Conservation (phyloP, 495 filamentous ascomycete species). For the Penicillium pulvis region DNA sequence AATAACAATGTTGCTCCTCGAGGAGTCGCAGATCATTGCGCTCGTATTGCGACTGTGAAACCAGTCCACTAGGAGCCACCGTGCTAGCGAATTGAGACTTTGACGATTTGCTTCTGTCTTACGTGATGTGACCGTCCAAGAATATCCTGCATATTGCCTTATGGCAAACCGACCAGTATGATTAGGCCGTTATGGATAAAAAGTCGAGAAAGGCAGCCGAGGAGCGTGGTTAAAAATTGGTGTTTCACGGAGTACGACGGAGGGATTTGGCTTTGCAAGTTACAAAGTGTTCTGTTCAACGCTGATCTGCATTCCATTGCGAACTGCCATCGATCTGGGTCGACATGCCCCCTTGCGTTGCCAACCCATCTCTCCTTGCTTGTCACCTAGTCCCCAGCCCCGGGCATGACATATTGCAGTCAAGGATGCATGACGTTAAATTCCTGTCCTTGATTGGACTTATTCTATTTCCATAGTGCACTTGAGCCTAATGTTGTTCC, state of each 20-base stretch:
- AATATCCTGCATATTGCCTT: not conserved
- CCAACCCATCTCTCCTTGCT: slow-evolving; percentile 27
- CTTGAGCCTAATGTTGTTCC: slow-evolving; percentile 19
- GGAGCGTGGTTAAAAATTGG: not conserved
- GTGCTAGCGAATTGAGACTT: not conserved
- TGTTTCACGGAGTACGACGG: not conserved
- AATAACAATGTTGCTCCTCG: not conserved
- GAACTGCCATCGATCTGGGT: slow-evolving; percentile 29
- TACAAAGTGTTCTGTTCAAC: not conserved
- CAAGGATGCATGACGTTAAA: slow-evolving; percentile 21
- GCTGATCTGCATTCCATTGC: slow-evolving; percentile 31
- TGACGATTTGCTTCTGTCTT: not conserved
- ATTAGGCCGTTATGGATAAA: not conserved
- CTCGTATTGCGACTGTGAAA: not conserved
- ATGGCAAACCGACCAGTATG: not conserved
- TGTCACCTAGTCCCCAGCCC: slow-evolving; percentile 16
- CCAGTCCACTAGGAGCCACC: not conserved
- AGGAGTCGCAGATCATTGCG: not conserved
- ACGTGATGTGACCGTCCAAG: not conserved
- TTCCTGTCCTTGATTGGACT: slow-evolving; percentile 9
- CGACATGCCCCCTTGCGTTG: slow-evolving; percentile 29
- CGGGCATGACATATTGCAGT: slow-evolving; percentile 20
- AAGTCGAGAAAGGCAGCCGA: not conserved
- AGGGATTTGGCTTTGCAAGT: not conserved
- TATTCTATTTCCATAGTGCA: slow-evolving; percentile 1